Conservation (phyloP, 2,329 filamentous ascomycete genomes). For the Arthrobotrys pseudoclavata region DNA sequence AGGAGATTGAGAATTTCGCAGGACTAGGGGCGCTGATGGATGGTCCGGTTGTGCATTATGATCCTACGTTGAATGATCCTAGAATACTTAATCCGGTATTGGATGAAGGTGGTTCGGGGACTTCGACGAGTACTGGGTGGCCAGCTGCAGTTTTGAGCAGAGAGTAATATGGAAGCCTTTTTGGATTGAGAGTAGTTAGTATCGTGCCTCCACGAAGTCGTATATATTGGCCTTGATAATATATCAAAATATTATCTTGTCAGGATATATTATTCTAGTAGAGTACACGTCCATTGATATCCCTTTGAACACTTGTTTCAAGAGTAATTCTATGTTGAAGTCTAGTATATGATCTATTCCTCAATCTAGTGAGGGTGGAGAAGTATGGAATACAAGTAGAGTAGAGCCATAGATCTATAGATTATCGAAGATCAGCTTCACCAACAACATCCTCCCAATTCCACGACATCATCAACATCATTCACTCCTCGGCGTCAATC, state of each 20-base stretch:
- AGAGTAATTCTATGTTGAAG: too few relatives aligned
- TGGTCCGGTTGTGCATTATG: neutral
- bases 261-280: too few relatives aligned
- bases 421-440: neutral
- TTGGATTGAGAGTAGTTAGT: neutral
- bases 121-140: neutral
- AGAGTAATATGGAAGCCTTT: neutral
- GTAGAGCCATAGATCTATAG: too few relatives aligned
- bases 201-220: neutral
- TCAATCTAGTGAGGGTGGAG: neutral
- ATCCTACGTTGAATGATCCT: constrained; percentile 31
- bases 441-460: neutral
- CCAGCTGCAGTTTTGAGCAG: neutral
- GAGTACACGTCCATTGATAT: too few relatives aligned
- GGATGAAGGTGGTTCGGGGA: neutral
- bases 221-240: too few relatives aligned
- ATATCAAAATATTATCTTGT: too few relatives aligned
- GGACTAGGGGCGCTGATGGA: constrained; percentile 1
- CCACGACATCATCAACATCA: constrained; percentile 19
- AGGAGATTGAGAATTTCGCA: neutral
- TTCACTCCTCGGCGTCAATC: neutral
- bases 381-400: too few relatives aligned
- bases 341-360: too few relatives aligned
- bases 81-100: constrained; percentile 8
- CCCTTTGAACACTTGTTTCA: too few relatives aligned